Percentiles rank a stretch among this genome's conserved stretches.
Conservation (phyloP, 495 filamentous ascomycete species). For the Amorphotheca resinae region DNA sequence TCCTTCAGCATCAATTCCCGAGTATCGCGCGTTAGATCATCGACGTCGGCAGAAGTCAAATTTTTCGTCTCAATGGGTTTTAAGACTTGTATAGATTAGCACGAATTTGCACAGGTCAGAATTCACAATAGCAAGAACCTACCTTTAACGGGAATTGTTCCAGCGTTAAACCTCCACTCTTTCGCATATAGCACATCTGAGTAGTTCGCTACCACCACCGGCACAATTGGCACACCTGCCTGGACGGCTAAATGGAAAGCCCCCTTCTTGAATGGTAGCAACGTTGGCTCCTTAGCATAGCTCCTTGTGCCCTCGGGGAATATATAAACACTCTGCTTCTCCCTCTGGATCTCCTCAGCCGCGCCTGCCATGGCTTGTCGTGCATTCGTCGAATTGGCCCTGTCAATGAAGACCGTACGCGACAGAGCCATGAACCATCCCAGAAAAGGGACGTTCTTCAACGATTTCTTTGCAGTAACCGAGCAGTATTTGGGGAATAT, state of each 20-base stretch:
- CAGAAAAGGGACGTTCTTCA: constrained; percentile 72
- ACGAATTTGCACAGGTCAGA: background rate
- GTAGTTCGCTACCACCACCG: constrained; percentile 80
- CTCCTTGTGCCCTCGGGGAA: constrained; percentile 90
- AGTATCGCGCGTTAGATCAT: constrained; percentile 56
- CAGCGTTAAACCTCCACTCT: constrained; percentile 54
- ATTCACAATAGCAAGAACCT: constrained; percentile 14
- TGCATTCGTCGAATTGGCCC: constrained; percentile 67
- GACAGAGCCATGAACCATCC: constrained; percentile 94
- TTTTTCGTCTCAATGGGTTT: constrained; percentile 74
- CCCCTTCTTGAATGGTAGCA: constrained; percentile 94
- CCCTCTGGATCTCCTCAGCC: constrained; percentile 58
- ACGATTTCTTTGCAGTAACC: constrained; percentile 82
- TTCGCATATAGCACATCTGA: constrained; percentile 65
- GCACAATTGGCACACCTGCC: constrained; percentile 85
- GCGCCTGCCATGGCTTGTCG: constrained; percentile 76
- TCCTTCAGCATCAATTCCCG: constrained; percentile 72
- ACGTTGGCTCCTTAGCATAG: constrained; percentile 64
- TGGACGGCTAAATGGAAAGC: constrained; percentile 94
- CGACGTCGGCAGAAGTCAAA: constrained; percentile 69
- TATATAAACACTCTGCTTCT: constrained; percentile 82
- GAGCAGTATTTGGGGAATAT: constrained; percentile 86
- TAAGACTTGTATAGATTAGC: constrained; percentile 43
- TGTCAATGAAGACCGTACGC: constrained; percentile 90
- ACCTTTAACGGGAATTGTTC: constrained; percentile 74